Conservation (phyloP, 2,329 filamentous ascomycete species). For the Thelonectria olida region DNA sequence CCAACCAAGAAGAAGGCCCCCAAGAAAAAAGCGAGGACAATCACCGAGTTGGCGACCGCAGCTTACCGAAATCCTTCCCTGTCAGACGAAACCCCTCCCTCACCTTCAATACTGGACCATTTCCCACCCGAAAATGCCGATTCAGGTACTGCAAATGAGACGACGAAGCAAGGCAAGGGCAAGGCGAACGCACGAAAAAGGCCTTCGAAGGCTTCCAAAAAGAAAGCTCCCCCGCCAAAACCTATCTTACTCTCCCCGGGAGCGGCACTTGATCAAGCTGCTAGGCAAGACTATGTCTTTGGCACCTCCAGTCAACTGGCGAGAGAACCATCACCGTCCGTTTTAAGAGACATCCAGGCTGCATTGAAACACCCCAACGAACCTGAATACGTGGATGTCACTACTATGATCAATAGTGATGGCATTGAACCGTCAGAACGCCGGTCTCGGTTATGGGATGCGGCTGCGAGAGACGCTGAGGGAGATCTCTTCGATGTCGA, state of each 20-base stretch:
- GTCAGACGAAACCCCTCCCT: constrained; percentile 40
- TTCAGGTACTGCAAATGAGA: constrained; percentile 1
- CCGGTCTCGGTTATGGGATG: constrained; percentile 70
- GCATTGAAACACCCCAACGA: constrained; percentile 69
- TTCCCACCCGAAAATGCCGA: constrained; percentile 37
- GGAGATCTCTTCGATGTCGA: constrained; percentile 72
- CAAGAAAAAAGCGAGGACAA: constrained; percentile 78
- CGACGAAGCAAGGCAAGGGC: constrained; percentile 38
- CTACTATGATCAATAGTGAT: constrained; percentile 51
- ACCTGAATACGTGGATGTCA: constrained; percentile 51
- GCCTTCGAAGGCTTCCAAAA: constrained; percentile 47
- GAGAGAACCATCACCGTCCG: constrained; percentile 74
- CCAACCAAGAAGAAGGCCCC: constrained; percentile 60
- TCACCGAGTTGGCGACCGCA: constrained; percentile 81
- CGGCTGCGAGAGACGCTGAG: constrained; percentile 71
- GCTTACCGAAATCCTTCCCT: constrained; percentile 61
- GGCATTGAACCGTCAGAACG: constrained; percentile 43
- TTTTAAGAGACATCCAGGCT: constrained; percentile 68
- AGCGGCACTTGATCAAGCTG: constrained; percentile 72
- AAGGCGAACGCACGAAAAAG: constrained; percentile 47
- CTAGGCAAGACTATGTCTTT: constrained; percentile 81
- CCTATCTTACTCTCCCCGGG: constrained; percentile 72
- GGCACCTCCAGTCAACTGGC: constrained; percentile 87
- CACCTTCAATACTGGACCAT: constrained; percentile 57
- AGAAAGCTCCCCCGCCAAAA: constrained; percentile 52